Base-by-base conservation (phyloP, 1,284 basidiomycete genomes). In the Papiliotrema flavescens region DNA sequence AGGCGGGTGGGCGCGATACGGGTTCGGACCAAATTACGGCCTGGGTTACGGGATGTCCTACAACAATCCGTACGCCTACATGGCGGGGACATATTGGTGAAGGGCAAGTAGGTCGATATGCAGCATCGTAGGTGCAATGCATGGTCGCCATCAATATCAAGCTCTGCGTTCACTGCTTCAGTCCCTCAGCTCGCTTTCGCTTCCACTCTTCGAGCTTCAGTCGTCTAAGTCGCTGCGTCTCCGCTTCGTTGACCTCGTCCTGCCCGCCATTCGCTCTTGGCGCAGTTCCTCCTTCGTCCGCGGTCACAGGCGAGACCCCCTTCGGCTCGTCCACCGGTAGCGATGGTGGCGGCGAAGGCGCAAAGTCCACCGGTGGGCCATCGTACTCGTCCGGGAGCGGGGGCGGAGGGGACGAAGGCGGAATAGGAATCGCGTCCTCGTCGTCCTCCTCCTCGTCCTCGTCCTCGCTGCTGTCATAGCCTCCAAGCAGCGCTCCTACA, bases 401-500 rank as follows among this genome's bases (percentile, higher is more conserved):
- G 14, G 63, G 53, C 13, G 57, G 58, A 9, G 53, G 42, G 11
- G 41, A 47, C n/a, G 52, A 43, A 22, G 41, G 34, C 37, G 24
- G 47, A 5, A 44, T 40, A 5, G 42, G 50, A 28, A 51, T 48
- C 1, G 48, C 56, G 11, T 49, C 51, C 22, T 56, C 55, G 13
- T 56, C 55, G 23, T n/a, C 50, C n/a, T 32, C 43, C 39, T 50
- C 53, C 11, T 54, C 54, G 3, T 59, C 63, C 7, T 55, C 53
- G 8, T 69, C 68, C 19, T 56, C 61, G 32, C 67, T 65, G 62
- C 73, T 76, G 40, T 60, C 75, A 57, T 78, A 77, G 9, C 65
- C 72, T 4, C 73, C 75, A 55, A 76, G 50, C 47, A 72, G 49
- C 13, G 66, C 69, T 0, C 66, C 69, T 8, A 73, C 45, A 13